Base-by-base conservation (phyloP, 768 basidiomycete species). In the Trametes cubensis region DNA sequence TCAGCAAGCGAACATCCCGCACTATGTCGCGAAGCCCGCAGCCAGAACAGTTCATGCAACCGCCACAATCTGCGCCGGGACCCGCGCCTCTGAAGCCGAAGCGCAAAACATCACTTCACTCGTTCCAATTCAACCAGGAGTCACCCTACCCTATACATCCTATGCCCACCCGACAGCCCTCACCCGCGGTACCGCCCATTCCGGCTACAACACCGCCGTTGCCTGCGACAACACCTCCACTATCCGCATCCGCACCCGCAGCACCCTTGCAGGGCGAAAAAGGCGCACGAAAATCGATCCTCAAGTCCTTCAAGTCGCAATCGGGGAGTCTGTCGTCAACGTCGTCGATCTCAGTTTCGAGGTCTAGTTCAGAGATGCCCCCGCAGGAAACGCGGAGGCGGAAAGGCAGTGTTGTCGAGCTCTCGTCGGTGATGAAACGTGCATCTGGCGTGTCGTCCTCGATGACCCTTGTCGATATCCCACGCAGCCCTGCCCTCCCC, bases 71-170 rank as follows among this genome's bases (percentile, higher is more conserved):
- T 18, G 72, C 80, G 4, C 75, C 79, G 38, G 70, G 71, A 17
- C 77, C 76, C n/a, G 57, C 54, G 34, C 64, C 59, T 39, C 49
- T 60, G 15, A 34, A 51, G 46, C 59, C 70, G 21, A 77, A 26
- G 55, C 62, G 68, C 74, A 79, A 69, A 77, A 79, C 76, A 67
- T 79, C 34, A 72, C 69, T 61, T 64, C 73, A 83, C 64, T 79
- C 80, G 20, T 76, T 90, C 58, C 81, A 83, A 51, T 88, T 89
- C 73, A 86, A 93, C 72, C 89, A 89, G 66, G 88, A 92, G 64
- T 83, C 86, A 1, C 85, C 84, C 23, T 89, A 89, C 73, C 85
- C 89, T 44, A 67, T 69, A 46, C 75, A 63, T 39, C 79, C 79
- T 44, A 26, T 40, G 39, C 57, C 63, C 11, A 58, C 67, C 11